Evolutionary conservation across 345 rosid genomes (phyloP).

Genomic region (Stellera chamaejasme): DNA sequence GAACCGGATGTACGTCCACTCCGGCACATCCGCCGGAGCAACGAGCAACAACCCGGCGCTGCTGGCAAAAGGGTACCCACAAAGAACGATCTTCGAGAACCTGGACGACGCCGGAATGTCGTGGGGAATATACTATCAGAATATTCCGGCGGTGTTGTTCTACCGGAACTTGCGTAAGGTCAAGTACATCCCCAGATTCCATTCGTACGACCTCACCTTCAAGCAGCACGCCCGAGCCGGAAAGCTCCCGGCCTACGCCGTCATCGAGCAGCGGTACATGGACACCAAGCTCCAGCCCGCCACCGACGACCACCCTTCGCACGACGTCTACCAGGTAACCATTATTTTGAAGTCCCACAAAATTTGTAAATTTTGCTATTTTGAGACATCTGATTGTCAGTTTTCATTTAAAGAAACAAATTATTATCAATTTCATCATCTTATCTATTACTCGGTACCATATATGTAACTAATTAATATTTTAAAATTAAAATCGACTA

Average conservation of each 20-base stretch:
- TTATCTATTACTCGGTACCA: no score
- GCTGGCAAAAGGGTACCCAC: slow-evolving; percentile 68
- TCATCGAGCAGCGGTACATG: slow-evolving; percentile 83
- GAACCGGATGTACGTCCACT: slow-evolving; percentile 71
- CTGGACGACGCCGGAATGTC: slow-evolving; percentile 39
- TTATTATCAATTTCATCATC: no score
- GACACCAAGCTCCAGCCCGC: slow-evolving; percentile 49
- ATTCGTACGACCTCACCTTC: slow-evolving; percentile 35
- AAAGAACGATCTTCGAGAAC: slow-evolving; percentile 74
- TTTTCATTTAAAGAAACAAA: no score
- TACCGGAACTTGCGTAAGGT: slow-evolving; percentile 63
- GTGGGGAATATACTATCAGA: slow-evolving; percentile 81
- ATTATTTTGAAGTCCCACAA: no score
- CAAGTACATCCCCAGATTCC: slow-evolving; percentile 49
- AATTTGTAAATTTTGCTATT: no score
- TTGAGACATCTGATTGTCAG: no score
- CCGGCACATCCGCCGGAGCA: slow-evolving; percentile 71
- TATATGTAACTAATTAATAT: no score
- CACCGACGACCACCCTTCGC: slow-evolving; percentile 88
- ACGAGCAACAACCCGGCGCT: slow-evolving; percentile 62
- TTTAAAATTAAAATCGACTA: no score
- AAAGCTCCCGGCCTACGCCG: slow-evolving; percentile 56
- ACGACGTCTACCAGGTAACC: slow-evolving; percentile 53
- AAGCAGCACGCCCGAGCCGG: slow-evolving; percentile 48
- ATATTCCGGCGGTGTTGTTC: slow-evolving; percentile 74